Evolutionary conservation across 129 eudicot species (phyloP).

Genomic region (Helianthus annuus): DNA sequence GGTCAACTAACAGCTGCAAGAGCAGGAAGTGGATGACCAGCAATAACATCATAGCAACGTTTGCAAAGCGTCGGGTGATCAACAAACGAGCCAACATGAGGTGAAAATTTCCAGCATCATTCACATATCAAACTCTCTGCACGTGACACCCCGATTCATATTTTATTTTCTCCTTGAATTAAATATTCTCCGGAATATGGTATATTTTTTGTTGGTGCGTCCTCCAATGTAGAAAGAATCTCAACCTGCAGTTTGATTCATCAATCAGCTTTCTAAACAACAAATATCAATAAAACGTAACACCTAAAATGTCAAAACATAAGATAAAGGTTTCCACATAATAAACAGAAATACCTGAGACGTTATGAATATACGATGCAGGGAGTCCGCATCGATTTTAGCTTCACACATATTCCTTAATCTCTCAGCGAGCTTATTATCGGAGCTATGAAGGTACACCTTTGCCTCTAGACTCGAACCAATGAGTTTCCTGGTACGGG

Average conservation of each 20-base stretch:
- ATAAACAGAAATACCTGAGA: constrained; percentile 69
- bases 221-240: constrained; percentile 52
- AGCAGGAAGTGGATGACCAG: constrained; percentile 56
- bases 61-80: constrained; percentile 86
- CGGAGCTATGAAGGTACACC: constrained; percentile 69
- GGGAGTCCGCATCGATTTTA: constrained; percentile 66
- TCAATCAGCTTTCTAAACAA: not conserved
- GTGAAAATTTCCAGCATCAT: constrained; percentile 91
- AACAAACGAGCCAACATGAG: constrained; percentile 65
- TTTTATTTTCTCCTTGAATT: constrained; percentile 55
- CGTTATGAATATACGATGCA: constrained; percentile 86
- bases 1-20: constrained; percentile 57
- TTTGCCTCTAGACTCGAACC: constrained; percentile 98
- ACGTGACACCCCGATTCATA: constrained; percentile 93
- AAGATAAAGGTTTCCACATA: not conserved
- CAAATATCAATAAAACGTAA: not conserved
- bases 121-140: constrained; percentile 90
- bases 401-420: constrained; percentile 60
- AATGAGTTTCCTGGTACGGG: constrained; percentile 77
- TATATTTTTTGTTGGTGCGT: constrained; percentile 34
- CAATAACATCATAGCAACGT: constrained; percentile 67
- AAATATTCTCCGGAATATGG: constrained; percentile 71
- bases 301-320: no score
- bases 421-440: constrained; percentile 49
- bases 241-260: constrained; percentile 53